phyloP scores from a whole-genome alignment of 345 rosid species.

The Euphorbia peplus region DNA sequence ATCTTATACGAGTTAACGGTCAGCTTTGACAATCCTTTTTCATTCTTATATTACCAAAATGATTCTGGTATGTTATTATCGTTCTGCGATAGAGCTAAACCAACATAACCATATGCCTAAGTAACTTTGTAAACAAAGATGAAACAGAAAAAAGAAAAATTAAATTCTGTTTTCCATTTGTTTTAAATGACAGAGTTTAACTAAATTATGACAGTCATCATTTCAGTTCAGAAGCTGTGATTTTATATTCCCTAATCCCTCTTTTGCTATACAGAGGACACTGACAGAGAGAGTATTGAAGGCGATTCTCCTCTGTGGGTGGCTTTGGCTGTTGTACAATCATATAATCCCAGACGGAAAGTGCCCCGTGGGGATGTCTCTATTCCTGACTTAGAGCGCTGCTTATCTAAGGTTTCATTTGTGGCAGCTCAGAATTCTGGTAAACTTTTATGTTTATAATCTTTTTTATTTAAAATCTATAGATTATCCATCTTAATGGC shows the following conservation, averaged over 20 bases:
- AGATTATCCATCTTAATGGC: background rate
- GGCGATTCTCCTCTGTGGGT: slow-evolving; percentile 48
- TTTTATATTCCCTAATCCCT: background rate
- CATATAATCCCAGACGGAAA: slow-evolving; percentile 66
- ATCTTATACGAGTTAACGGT: slow-evolving; percentile 68
- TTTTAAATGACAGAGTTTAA: background rate
- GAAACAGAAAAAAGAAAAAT: background rate
- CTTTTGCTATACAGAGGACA: slow-evolving; percentile 32
- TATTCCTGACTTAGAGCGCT: slow-evolving; percentile 65
- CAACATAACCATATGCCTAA: background rate
- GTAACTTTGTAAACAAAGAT: background rate
- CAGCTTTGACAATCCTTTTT: slow-evolving; percentile 11
- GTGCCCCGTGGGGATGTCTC: slow-evolving; percentile 66
- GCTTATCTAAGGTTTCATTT: slow-evolving; percentile 65
- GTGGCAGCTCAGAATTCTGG: slow-evolving; percentile 73
- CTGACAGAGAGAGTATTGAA: slow-evolving; percentile 31
- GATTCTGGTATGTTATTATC: background rate
- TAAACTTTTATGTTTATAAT: slow-evolving; percentile 18
- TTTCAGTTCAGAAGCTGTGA: background rate
- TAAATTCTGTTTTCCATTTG: background rate
- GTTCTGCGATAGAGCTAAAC: background rate
- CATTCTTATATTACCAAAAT: background rate
- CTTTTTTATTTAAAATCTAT: background rate
- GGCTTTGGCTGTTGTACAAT: slow-evolving; percentile 76
- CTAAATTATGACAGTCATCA: background rate